phyloP scores from a whole-genome alignment of 1,139 yeast species.

The Nakaseomyces bracarensis region DNA sequence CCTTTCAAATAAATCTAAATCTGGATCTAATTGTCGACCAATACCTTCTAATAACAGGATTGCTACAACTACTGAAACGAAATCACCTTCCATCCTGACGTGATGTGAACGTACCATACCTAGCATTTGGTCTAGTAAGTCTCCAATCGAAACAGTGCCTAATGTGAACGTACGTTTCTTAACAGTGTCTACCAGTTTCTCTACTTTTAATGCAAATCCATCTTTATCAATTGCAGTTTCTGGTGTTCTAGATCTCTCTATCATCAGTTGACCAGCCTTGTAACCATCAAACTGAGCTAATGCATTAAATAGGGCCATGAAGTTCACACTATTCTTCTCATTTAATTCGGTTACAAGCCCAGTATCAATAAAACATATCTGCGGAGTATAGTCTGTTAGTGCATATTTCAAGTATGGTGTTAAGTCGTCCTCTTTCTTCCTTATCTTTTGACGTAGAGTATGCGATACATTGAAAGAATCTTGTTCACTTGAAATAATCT shows the following conservation, averaged over 20 bases:
- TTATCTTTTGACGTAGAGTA: constrained; percentile 36
- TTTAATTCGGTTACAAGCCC: constrained; percentile 89
- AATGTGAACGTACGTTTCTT: constrained; percentile 83
- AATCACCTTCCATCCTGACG: constrained; percentile 96
- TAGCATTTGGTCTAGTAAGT: constrained; percentile 75
- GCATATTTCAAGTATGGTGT: constrained; percentile 42
- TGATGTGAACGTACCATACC: constrained; percentile 90
- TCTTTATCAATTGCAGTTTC: constrained; percentile 81
- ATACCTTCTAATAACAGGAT: constrained; percentile 85
- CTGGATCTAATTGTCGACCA: constrained; percentile 89
- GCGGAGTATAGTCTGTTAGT: constrained; percentile 62
- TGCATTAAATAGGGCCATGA: constrained; percentile 81
- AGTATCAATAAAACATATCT: constrained; percentile 83
- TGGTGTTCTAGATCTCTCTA: constrained; percentile 89
- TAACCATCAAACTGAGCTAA: constrained; percentile 90
- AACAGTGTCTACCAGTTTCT: constrained; percentile 69
- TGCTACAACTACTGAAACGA: constrained; percentile 87
- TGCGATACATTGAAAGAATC: constrained; percentile 45
- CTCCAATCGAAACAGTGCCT: constrained; percentile 90
- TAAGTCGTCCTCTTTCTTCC: constrained; percentile 35
- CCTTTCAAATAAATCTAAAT: constrained; percentile 90
- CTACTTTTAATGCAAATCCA: constrained; percentile 79
- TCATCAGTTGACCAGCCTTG: constrained; percentile 89
- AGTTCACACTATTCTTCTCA: constrained; percentile 67
- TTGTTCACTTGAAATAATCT: constrained; percentile 24